Base-by-base conservation (phyloP, 2,329 filamentous ascomycete species). In the Harringtonia lauricola region DNA sequence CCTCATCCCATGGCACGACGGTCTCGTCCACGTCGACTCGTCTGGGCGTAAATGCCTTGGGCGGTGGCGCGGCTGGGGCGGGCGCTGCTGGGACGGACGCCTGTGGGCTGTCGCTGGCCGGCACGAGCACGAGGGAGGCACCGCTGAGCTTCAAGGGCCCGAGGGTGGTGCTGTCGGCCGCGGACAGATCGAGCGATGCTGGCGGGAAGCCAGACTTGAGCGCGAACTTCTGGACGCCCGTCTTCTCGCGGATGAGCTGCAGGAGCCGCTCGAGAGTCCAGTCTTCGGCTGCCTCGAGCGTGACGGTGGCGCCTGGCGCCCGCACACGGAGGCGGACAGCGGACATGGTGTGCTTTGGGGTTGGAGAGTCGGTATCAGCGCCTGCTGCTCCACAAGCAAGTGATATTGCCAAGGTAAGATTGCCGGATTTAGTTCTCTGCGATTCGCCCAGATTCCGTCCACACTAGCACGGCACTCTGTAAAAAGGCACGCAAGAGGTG, bases 171-270 rank as follows among this genome's bases (percentile, higher is more conserved):
- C 45, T 41, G n/a, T 60, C 56, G 51, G 63, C 59, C 46, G 75
- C 68, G 26, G 74, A 70, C 10, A 82, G 65, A 30, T 78, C 70
- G 15, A 96, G 71, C 1, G 77, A 68, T 56, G 81, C 79, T 21
- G 86, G 81, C 1, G 90, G 90, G 54, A 84, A 94, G 30, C 87
- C 87, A 63, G 83, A 86, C 67, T 92, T 95, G 49, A 94, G 67
- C 36, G 83, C 76, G 56, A 90, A 88, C 14, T 70, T 67, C 8
- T 68, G 55, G 15, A 90, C 68, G 5, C 74, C 74, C 2, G 84
- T 86, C 55, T 77, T 75, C 40, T 74, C 64, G 41, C 70, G 70
- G 54, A 89, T 79, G 40, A 74, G 67, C 4, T 69, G 58, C 38
- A 81, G 65, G 1, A 89, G 68, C 42, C 79, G 69, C 39, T 64